Evolutionary conservation across 2,329 filamentous ascomycete genomes (phyloP), one percentile per base, ranked within the genome.

Genomic region (Triangularia setosa): DNA sequence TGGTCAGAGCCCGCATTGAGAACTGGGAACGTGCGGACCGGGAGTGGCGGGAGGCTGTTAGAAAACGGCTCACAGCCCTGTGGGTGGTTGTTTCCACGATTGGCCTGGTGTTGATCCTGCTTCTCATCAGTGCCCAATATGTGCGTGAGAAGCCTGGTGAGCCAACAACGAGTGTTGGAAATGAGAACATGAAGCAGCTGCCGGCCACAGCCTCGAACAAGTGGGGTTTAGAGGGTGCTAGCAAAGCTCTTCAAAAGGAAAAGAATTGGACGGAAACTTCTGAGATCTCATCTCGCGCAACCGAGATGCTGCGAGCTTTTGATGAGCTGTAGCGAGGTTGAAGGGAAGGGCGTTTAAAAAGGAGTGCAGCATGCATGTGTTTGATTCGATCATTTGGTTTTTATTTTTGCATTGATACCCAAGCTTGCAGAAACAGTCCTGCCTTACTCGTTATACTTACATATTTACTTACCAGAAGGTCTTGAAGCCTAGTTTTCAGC

Each of bases 21-120:
- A 79, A 80, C 27, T 91, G 89, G 83, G 88, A 91, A 73, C 81
- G 80, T 63, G 82, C 84, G 1, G 90, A 93, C 75, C 80, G 79
- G 57, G 85, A 87, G 70, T 89, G 88, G 81, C 85, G 90, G 75
- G 87, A 90, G 71, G 85, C 81, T 70, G 90, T 87, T n/a, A 79
- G 86, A 66, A 81, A 79, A 72, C 82, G 87, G 58, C 77, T 91
- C 67, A 85, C 84, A 68, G 80, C 84, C 21, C 77, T 90, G 56
- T 91, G 88, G 87, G 81, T 86, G 44, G 80, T 87, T 66, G 83
- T 83, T 65, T 83, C 78, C 23, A 73, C 80, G 8, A 65, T 83
- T 33, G 73, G 78, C 4, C 79, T 89, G 35, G 69, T 84, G 2
- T 65, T 85, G 18, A 65, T 83, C 2, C 74, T 85, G 7, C 69